A percentile compares a stretch with the other conserved stretches of the same genome.
These are phyloP conservation scores for Cyclaneusma minus DNA, from an alignment of 2,329 filamentous ascomycete genomes.

Conservation along the genomic window DNA sequence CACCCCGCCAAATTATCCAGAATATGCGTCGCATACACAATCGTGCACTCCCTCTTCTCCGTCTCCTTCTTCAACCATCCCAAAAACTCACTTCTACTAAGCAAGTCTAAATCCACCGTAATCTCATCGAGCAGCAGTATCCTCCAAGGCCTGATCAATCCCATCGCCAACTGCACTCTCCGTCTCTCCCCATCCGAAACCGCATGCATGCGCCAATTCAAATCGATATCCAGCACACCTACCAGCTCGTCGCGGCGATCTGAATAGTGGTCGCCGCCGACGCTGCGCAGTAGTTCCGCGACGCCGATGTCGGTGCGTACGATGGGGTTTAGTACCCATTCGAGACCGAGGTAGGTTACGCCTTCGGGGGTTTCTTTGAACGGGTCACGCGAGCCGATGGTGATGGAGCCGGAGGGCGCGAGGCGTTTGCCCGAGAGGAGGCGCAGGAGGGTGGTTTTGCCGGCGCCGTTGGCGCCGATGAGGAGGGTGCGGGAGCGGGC, in stretches of 20 bases:
- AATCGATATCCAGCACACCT: conserved; percentile 78
- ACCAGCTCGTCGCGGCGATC: conserved; percentile 77
- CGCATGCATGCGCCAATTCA: conserved; percentile 87
- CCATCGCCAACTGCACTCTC: conserved; percentile 92
- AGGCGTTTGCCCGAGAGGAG: conserved; percentile 92
- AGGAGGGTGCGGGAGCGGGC: conserved; percentile 74
- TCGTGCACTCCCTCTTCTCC: conserved; percentile 64
- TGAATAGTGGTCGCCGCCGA: conserved; percentile 75
- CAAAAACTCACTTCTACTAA: conserved; percentile 73
- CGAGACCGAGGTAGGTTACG: conserved; percentile 90
- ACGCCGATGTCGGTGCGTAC: conserved; percentile 93
- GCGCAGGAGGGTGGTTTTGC: conserved; percentile 86
- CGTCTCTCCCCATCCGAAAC: conserved; percentile 86
- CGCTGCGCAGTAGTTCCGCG: conserved; percentile 63
- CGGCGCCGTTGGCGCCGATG: conserved; percentile 92
- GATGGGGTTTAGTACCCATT: conserved; percentile 97
- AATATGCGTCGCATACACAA: conserved; percentile 96
- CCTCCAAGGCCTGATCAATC: conserved; percentile 77
- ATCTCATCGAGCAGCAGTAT: conserved; percentile 90
- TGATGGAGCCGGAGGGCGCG: conserved; percentile 59
- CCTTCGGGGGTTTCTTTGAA: conserved; percentile 84
- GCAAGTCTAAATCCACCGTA: conserved; percentile 86
- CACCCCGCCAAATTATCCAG: conserved; percentile 87
- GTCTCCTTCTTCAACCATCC: conserved; percentile 79
- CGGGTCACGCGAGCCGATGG: conserved; percentile 71